Percentiles rank a stretch among this genome's conserved stretches.
phyloP scores from a whole-genome alignment of 768 basidiomycete species.

The Epithele typhae region DNA sequence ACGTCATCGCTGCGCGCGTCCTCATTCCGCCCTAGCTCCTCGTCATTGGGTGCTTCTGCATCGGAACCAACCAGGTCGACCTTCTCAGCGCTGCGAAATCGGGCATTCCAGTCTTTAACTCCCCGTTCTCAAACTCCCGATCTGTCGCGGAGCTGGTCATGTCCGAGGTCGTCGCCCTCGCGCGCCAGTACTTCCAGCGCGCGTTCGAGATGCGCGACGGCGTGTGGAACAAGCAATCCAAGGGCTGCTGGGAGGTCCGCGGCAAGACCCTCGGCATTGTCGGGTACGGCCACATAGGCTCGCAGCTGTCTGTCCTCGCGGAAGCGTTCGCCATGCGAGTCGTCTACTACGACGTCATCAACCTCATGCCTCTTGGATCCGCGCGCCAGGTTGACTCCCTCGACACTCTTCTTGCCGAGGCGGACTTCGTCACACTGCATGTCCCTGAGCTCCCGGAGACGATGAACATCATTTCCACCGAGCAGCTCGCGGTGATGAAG shows the following conservation, averaged over 20 bases:
- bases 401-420: conserved; percentile 60
- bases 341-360: conserved; percentile 91
- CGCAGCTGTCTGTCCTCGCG: conserved; percentile 94
- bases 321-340: conserved; percentile 96
- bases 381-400: conserved; percentile 88
- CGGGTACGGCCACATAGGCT: conserved; percentile 97
- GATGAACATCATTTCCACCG: conserved; percentile 81
- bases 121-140: conserved; percentile 97
- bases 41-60: conserved; percentile 98
- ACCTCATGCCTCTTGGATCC: conserved; percentile 95
- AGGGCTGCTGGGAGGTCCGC: conserved; percentile 95
- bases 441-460: conserved; percentile 97
- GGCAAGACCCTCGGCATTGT: conserved; percentile 98
- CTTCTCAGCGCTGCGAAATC: conserved; percentile 75
- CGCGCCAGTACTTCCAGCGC: conserved; percentile 90
- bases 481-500: conserved; percentile 88
- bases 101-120: conserved; percentile 98
- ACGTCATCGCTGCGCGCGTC: background rate
- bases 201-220: conserved; percentile 83
- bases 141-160: conserved; percentile 98
- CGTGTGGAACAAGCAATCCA: conserved; percentile 98
- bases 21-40: conserved; percentile 61
- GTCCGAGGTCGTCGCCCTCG: conserved; percentile 88
- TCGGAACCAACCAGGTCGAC: conserved; percentile 98
- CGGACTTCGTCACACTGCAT: conserved; percentile 95